phyloP scores from a whole-genome alignment of 2,329 filamentous ascomycete species.

The Aspergillus cejpii region DNA sequence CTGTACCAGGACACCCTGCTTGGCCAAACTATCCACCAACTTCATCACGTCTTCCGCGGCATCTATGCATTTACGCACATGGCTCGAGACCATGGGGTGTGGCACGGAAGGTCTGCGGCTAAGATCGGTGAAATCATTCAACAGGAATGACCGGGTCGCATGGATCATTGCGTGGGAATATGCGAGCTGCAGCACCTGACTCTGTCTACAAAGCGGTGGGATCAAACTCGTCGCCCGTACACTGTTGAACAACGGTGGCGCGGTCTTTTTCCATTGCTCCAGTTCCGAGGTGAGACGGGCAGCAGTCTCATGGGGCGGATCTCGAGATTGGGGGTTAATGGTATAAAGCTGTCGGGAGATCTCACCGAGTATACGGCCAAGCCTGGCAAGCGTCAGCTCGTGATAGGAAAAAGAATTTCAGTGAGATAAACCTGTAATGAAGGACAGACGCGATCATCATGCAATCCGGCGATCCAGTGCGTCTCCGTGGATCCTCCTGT shows the following conservation, averaged over 20 bases:
- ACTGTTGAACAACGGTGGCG: conserved; percentile 34
- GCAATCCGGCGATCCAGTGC: conserved; percentile 31
- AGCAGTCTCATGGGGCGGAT: conserved; percentile 29
- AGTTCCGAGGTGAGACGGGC: conserved; percentile 31
- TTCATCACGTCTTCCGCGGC: conserved; percentile 39
- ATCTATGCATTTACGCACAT: conserved; percentile 40
- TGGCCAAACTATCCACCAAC: conserved; percentile 32
- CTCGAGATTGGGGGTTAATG: conserved; percentile 26
- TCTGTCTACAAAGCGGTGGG: conserved; percentile 35
- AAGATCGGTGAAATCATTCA: conserved; percentile 34
- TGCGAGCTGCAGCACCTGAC: conserved; percentile 35
- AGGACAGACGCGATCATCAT: conserved; percentile 39
- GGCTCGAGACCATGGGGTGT: conserved; percentile 29
- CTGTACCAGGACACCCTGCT: conserved; percentile 32
- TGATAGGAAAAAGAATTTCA: not conserved
- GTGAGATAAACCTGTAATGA: conserved; percentile 29
- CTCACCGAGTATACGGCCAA: conserved; percentile 48
- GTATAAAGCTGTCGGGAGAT: conserved; percentile 43
- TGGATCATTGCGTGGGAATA: conserved; percentile 38
- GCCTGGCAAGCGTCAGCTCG: conserved; percentile 22
- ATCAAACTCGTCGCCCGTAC: conserved; percentile 33
- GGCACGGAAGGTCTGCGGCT: conserved; percentile 27
- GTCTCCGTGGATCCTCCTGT: conserved; percentile 32
- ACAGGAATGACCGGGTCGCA: conserved; percentile 33
- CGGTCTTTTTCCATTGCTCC: conserved; percentile 34